Percentiles rank a stretch among this genome's conserved stretches.
Evolutionary conservation across 306 rosid species (phyloP).

Genomic region (Sindora glabra): DNA sequence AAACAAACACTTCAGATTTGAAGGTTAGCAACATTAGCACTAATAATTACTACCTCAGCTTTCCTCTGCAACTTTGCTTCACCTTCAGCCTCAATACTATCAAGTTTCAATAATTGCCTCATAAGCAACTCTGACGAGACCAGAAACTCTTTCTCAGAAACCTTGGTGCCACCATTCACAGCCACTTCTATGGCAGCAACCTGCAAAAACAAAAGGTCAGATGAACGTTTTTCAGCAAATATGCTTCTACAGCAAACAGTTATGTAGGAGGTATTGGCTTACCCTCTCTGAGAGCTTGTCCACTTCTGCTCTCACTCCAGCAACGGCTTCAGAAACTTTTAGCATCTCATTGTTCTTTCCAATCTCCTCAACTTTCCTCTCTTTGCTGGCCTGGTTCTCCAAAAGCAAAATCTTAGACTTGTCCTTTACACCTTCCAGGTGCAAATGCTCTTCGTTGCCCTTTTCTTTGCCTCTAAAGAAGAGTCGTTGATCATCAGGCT

Average conservation of each 20-base stretch:
- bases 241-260: neutral
- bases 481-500: constrained; percentile 58
- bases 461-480: constrained; percentile 66
- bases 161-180: constrained; percentile 50
- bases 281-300: constrained; percentile 69
- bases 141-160: constrained; percentile 61
- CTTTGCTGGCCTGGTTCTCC: constrained; percentile 47
- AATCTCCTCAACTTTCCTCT: constrained; percentile 46
- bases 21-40: constrained; percentile 1
- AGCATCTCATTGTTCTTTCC: constrained; percentile 35
- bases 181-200: constrained; percentile 58
- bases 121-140: constrained; percentile 69
- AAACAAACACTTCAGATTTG: neutral
- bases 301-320: constrained; percentile 62
- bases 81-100: constrained; percentile 79
- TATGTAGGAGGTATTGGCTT: constrained; percentile 11
- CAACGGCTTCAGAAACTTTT: constrained; percentile 54
- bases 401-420: constrained; percentile 60
- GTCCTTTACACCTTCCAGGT: constrained; percentile 69
- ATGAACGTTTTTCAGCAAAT: neutral
- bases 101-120: constrained; percentile 81
- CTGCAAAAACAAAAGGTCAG: constrained; percentile 27
- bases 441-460: constrained; percentile 59
- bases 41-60: constrained; percentile 64
- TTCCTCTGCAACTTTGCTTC: constrained; percentile 71